Base-by-base conservation (phyloP, 345 rosid genomes). In the Bretschneidera sinensis region DNA sequence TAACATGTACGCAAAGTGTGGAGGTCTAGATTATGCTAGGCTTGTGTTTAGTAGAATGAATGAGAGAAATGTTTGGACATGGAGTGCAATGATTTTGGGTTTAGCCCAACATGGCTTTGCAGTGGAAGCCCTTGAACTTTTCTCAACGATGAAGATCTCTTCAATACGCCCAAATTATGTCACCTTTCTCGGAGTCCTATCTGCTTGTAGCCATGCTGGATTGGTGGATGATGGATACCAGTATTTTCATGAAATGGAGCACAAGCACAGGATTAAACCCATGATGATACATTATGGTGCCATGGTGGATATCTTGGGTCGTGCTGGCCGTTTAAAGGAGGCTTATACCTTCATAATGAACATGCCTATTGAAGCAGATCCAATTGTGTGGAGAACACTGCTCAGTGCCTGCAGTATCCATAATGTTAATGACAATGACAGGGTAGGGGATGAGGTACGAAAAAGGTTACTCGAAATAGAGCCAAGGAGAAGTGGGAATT, bases 61-160 rank as follows among this genome's bases (percentile, higher is more conserved):
- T 51, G 78, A 80, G 49, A 89, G 55, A 71, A 87, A 85, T 62
- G 89, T 87, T 18, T 84, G 97, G 99, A 81, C 95, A 39, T 90
- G 96, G 95, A 87, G 92, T 67, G 89, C 99, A 4, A 90, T 94
- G 96, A 94, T 90, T 19, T 58, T 79, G 66, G 97, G 99, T 59
- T 66, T 87, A 34, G 95, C 97, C 65, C 88, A 85, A 51, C 81
- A 86, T 59, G 96, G 95, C 14, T 83, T 65, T 49, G 92, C 95
- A 6, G 55, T 71, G 9, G 86, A 86, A 76, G 84, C 86, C 1
- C 79, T 90, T 45, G 43, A 60, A 14, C 78, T 89, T 24, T 94
- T 87, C 25, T 66, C 49, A 0, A 64, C 49, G 55, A 87, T 87
- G 92, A 71, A 50, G 33, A 59, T 47, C 47, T 68, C 83, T 21